Conservation (phyloP, 1,284 basidiomycete genomes). For the Cryptococcus sp. region DNA sequence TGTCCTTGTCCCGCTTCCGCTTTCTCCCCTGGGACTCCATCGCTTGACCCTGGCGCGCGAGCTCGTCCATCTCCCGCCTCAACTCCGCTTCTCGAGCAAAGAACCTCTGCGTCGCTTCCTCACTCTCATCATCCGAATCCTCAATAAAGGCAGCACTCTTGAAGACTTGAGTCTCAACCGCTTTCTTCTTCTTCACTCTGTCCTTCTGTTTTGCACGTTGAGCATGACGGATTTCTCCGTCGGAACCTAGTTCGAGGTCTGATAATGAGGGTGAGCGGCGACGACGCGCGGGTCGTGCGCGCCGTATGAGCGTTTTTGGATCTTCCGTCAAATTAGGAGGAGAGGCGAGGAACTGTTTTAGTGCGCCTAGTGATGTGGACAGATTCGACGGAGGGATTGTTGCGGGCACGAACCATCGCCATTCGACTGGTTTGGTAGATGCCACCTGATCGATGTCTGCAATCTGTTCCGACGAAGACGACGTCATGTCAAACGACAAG, state of each 20-base stretch:
- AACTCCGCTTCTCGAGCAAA: conserved; percentile 69
- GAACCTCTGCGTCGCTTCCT: conserved; percentile 61
- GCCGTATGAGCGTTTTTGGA: conserved; percentile 37
- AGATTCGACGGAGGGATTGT: conserved; percentile 32
- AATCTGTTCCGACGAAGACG: conserved; percentile 15
- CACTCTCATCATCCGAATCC: conserved; percentile 72
- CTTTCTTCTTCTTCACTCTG: conserved; percentile 40
- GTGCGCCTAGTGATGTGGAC: conserved; percentile 32
- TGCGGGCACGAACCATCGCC: conserved; percentile 39
- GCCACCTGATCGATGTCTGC: conserved; percentile 16
- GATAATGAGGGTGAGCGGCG: conserved; percentile 4
- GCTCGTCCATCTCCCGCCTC: conserved; percentile 58
- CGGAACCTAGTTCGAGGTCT: conserved; percentile 62
- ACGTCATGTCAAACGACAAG: conserved; percentile 32
- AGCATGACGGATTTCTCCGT: conserved; percentile 57
- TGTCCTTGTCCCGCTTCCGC: conserved; percentile 8
- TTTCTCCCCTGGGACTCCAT: conserved; percentile 7
- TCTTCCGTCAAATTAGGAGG: conserved; percentile 33
- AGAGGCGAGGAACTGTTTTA: conserved; percentile 36
- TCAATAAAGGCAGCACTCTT: conserved; percentile 87
- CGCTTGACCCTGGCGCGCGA: conserved; percentile 51
- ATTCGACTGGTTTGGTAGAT: conserved; percentile 9
- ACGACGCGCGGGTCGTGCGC: conserved; percentile 3
- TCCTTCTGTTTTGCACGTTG: background rate
- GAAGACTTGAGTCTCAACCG: conserved; percentile 67